Conservation (phyloP, 2,329 filamentous ascomycete genomes). For the Dactylellina haptotyla region DNA sequence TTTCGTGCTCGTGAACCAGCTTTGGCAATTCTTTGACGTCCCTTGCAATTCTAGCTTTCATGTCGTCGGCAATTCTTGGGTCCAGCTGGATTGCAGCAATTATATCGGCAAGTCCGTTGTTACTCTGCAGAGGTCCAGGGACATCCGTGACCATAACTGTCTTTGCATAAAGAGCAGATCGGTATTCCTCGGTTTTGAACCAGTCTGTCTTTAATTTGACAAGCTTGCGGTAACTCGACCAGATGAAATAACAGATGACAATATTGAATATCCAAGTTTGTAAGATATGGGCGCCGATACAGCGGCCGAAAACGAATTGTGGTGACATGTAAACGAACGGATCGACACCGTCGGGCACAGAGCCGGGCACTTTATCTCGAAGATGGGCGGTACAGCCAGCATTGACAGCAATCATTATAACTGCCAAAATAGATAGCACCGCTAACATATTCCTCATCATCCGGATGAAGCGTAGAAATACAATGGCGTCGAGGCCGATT, state of each 20-base stretch:
- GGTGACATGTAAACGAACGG: constrained; percentile 70
- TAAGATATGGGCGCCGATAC: constrained; percentile 71
- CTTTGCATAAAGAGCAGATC: constrained; percentile 81
- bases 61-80: constrained; percentile 43
- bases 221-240: constrained; percentile 86
- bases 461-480: constrained; percentile 53
- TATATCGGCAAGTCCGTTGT: constrained; percentile 86
- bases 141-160: constrained; percentile 81
- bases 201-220: constrained; percentile 77
- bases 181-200: constrained; percentile 87
- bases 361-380: constrained; percentile 32
- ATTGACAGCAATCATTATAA: constrained; percentile 43
- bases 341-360: neutral
- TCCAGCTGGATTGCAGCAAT: constrained; percentile 65
- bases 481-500: constrained; percentile 84
- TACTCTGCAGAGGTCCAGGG: constrained; percentile 76
- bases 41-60: constrained; percentile 74
- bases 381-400: constrained; percentile 55
- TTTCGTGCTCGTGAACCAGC: constrained; percentile 83
- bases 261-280: constrained; percentile 75
- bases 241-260: constrained; percentile 82
- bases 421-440: constrained; percentile 17
- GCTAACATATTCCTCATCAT: constrained; percentile 54
- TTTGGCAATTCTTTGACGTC: constrained; percentile 91
- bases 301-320: constrained; percentile 65